These are phyloP conservation scores for Ceratocystis destructans DNA, from an alignment of 2,329 filamentous ascomycete species.

Conservation along the genomic window DNA sequence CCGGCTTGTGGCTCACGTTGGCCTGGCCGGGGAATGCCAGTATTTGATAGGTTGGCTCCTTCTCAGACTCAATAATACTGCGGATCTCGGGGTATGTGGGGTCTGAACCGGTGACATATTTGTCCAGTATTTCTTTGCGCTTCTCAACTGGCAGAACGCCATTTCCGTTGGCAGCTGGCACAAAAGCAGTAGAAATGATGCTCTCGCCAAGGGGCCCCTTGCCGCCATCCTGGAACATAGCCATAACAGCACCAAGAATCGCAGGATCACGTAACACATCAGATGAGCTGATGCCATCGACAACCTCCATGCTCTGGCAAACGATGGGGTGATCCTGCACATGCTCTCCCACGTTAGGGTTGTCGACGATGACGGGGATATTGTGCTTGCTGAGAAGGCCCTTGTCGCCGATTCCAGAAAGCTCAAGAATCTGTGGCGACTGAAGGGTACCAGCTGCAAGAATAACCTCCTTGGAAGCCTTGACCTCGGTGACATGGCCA, in stretches of 20 bases:
- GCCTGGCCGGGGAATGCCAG: slow-evolving; percentile 27
- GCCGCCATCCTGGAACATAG: slow-evolving; percentile 27
- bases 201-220: slow-evolving; percentile 29
- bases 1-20: slow-evolving; percentile 21
- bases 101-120: slow-evolving; percentile 19
- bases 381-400: slow-evolving; percentile 30
- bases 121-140: slow-evolving; percentile 23
- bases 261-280: slow-evolving; percentile 28
- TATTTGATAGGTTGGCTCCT: slow-evolving; percentile 27
- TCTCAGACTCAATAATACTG: slow-evolving; percentile 23
- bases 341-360: slow-evolving; percentile 45
- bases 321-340: slow-evolving; percentile 37
- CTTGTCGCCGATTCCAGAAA: slow-evolving; percentile 36
- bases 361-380: slow-evolving; percentile 34
- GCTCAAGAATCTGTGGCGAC: slow-evolving; percentile 38
- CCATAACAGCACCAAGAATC: slow-evolving; percentile 25
- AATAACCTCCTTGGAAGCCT: slow-evolving; percentile 35
- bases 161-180: slow-evolving; percentile 25
- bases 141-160: slow-evolving; percentile 23
- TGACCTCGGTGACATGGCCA: slow-evolving; percentile 21
- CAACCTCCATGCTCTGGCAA: slow-evolving; percentile 31
- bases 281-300: slow-evolving; percentile 23
- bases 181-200: slow-evolving; percentile 28
- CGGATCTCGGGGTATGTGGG: slow-evolving; percentile 23
- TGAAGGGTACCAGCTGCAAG: slow-evolving; percentile 38